Conservation (phyloP, 495 filamentous ascomycete genomes). For the Glutinoglossum americanum region DNA sequence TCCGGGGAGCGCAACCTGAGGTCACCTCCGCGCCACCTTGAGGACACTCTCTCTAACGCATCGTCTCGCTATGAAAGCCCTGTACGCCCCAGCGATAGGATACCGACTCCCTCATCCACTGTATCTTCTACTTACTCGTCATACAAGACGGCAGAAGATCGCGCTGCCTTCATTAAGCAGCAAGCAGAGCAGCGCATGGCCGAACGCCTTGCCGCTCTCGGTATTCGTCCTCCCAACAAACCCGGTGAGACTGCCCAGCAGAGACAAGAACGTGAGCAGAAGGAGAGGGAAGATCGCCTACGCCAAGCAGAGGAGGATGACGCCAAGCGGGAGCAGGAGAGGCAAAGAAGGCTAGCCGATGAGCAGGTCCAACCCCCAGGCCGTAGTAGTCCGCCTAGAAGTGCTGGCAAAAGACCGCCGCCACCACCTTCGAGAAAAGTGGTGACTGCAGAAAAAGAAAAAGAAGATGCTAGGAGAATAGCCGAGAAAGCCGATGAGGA, state of each 20-base stretch:
- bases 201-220: conserved; percentile 85
- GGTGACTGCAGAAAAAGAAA: conserved; percentile 33
- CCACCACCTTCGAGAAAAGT: conserved; percentile 62
- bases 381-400: conserved; percentile 24
- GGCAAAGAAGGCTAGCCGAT: conserved; percentile 65
- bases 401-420: conserved; percentile 54
- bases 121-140: conserved; percentile 41
- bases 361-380: conserved; percentile 49
- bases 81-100: conserved; percentile 20
- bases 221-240: conserved; percentile 53
- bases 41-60: neutral
- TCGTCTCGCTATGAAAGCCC: conserved; percentile 17
- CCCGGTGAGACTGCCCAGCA: conserved; percentile 59
- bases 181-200: conserved; percentile 95
- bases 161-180: conserved; percentile 88
- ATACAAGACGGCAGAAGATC: conserved; percentile 79
- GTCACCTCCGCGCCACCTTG: neutral
- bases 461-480: conserved; percentile 20
- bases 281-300: conserved; percentile 66
- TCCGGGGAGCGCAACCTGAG: neutral
- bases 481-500: conserved; percentile 41
- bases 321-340: conserved; percentile 66
- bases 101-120: conserved; percentile 14
- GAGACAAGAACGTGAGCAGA: conserved; percentile 69
- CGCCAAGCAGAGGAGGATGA: conserved; percentile 90